Base-by-base conservation (phyloP, 192 early-diverging fungal species). In the Coemansia sp. region DNA sequence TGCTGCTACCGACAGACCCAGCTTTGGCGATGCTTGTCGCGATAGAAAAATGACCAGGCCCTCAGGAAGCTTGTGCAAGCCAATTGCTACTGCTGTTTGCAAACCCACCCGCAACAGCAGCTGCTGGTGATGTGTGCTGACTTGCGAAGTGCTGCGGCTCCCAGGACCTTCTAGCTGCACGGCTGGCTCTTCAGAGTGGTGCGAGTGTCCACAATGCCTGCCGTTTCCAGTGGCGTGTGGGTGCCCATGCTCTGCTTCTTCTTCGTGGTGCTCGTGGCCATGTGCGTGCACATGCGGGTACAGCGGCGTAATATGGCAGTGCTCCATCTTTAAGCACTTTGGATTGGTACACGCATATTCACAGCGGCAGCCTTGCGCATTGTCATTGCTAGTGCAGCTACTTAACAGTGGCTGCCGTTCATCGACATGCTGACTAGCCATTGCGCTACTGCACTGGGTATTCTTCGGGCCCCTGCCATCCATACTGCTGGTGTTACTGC, bases 61-160 rank as follows among this genome's bases (percentile, higher is more conserved):
- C 46, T 80, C 77, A 0, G 77, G 77, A 11, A 80, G 44, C 58
- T 80, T 80, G 60, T 80, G 77, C 37, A 80, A 51, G 15, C 71
- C 65, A 15, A 80, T 69, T 6, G 77, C 71, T 11, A 74, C 60
- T 6, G 71, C 77, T 11, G 71, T 80, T 42, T 71, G 72, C 38
- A 80, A 41, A 15, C 71, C 78, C 10, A 75, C 64, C 36, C 54
- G 53, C 26, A 75, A 44, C 15, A 80, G 45, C 14, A 60, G 58
- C 21, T 57, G 58, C 16, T 67, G 59, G 45, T 75, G 64, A 5
- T 47, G 49, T 40, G 40, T 66, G 59, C 70, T 73, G 41, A 65
- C 37, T 18, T 66, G 60, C 36, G 63, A 46, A 6, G 70, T 50
- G 1, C 62, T 61, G 55, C 56, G 41, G 44, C 20, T 39, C 28